Base-by-base conservation (phyloP, 768 basidiomycete species). In the Pleurotus sapidus region DNA sequence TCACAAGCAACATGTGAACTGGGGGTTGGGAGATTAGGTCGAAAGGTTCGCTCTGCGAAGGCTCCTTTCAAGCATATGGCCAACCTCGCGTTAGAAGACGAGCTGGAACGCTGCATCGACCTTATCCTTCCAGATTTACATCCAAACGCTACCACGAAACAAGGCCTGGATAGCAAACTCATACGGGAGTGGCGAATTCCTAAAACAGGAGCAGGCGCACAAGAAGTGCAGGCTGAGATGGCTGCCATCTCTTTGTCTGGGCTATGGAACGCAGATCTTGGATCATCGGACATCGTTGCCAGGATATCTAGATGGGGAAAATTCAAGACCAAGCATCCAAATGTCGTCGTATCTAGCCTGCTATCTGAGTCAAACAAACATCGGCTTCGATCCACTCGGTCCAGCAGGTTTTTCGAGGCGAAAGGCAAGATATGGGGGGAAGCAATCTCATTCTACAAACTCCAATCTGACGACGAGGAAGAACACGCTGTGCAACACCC, bases 1-100 rank as follows among this genome's bases (percentile, higher is more conserved):
- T 71, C 69, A 39, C 71, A 72, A 58, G 64, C 70, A 0, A 71
- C 70, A 20, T 63, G 68, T 2, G 69, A 70, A 48, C 53, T 66
- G 14, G 61, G 40, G 15, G 67, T 70, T 38, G 68, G 72, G 11
- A 61, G 67, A 20, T 56, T 65, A 23, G 68, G 64, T 3, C 67
- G 67, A 17, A 65, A 68, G 53, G 70, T 73, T 17, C 61, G 56
- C 23, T 73, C 72, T 1, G 67, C 64, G 49, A 70, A 67, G 49
- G 57, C 68, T 9, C 70, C 66, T 24, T 72, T 72, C 63, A 63
- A 66, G 5, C 65, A 73, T 48, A 62, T 73, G 20, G 60, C 63
- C n/a, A 69, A 67, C 40, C 60, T 68, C 34, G 60, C 67, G 37
- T 53, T 65, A 57, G 57, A 70, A 39, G 56, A 61, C 27, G 68